Conservation (phyloP, 371 early-diverging fungal species). For the Mucor ambiguus region DNA sequence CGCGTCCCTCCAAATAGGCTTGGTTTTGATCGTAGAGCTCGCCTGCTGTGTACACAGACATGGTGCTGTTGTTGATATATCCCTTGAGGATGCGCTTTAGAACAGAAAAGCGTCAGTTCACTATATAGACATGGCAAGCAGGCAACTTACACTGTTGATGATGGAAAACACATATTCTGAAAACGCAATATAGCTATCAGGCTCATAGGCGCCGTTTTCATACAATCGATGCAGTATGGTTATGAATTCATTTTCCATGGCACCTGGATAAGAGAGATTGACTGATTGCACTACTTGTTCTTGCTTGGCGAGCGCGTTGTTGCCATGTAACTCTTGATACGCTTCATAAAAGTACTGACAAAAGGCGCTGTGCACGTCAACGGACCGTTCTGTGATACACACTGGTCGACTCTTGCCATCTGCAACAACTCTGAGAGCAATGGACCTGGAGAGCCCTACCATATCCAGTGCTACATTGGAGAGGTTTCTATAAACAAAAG, state of each 20-base stretch:
- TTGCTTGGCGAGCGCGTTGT: not conserved
- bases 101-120: too few relatives aligned
- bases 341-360: slow-evolving; percentile 30
- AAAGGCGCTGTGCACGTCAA: slow-evolving; percentile 12
- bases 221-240: slow-evolving; percentile 9
- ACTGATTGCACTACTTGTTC: slow-evolving; percentile 27
- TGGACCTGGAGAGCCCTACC: slow-evolving; percentile 15
- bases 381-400: slow-evolving; percentile 26
- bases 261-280: slow-evolving; percentile 18
- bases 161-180: slow-evolving; percentile 33
- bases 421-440: slow-evolving; percentile 16
- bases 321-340: slow-evolving; percentile 6
- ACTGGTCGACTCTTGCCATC: slow-evolving; percentile 22
- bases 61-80: slow-evolving; percentile 15
- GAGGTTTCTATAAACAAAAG: slow-evolving; percentile 4
- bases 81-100: slow-evolving; percentile 32
- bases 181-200: slow-evolving; percentile 34
- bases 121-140: too few relatives aligned
- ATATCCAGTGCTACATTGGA: slow-evolving; percentile 24
- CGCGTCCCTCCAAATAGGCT: slow-evolving; percentile 28
- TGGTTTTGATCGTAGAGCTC: slow-evolving; percentile 35
- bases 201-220: slow-evolving; percentile 14
- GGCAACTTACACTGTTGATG: slow-evolving; percentile 28
- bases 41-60: slow-evolving; percentile 26
- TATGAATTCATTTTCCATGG: slow-evolving; percentile 28